Conservation (phyloP, 2,329 filamentous ascomycete genomes). For the Coniochaeta sp. region DNA sequence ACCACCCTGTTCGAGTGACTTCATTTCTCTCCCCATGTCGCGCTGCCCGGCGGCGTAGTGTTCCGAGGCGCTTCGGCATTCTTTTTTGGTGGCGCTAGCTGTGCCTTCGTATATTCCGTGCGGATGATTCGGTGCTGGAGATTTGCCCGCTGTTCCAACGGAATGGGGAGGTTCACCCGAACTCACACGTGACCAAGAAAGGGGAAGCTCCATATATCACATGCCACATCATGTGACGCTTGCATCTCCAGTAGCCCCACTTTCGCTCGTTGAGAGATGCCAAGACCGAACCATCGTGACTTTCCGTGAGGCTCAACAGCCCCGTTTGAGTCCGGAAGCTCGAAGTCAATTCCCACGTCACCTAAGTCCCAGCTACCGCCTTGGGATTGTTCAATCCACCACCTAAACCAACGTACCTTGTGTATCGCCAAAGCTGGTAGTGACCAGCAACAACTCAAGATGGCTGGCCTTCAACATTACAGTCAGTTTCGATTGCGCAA, state of each 20-base stretch:
- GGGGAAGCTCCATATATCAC: background rate
- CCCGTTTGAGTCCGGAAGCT: background rate
- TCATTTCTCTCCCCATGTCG: background rate
- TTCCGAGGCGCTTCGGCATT: too few relatives aligned
- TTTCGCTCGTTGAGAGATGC: background rate
- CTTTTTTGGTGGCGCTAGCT: too few relatives aligned
- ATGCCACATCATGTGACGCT: background rate
- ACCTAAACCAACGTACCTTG: too few relatives aligned
- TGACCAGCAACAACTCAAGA: constrained; percentile 19
- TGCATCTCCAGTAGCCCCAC: background rate
- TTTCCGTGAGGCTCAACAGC: constrained; percentile 2
- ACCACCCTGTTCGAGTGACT: constrained; percentile 1
- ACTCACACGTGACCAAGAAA: background rate
- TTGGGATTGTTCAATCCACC: background rate
- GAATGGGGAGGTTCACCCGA: background rate
- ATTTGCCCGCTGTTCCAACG: background rate
- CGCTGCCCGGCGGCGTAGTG: too few relatives aligned
- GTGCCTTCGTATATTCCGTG: background rate
- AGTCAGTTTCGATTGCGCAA: constrained; percentile 21
- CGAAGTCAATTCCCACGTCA: constrained; percentile 2
- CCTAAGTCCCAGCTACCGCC: background rate
- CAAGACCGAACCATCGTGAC: constrained; percentile 1
- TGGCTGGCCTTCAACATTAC: constrained; percentile 35
- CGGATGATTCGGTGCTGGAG: background rate
- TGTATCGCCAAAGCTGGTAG: background rate